Evolutionary conservation across 2,329 filamentous ascomycete species (phyloP), one percentile per base, ranked within the genome.

Genomic region (Coniochaeta sp.): DNA sequence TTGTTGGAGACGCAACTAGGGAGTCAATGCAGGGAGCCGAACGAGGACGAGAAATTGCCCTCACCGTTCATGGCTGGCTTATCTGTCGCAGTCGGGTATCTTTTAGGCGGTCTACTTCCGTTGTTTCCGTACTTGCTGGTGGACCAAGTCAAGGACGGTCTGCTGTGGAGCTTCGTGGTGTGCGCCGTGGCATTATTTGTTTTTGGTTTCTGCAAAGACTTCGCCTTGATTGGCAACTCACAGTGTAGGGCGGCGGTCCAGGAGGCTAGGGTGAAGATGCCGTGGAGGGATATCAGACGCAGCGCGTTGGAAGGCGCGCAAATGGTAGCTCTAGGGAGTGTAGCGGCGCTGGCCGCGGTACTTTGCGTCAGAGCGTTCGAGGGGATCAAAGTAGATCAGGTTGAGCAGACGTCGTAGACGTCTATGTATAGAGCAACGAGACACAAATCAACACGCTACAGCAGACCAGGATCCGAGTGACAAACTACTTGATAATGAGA

Each of bases 101-200:
- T 72, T 1, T 52, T 72, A 2, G 70, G 70, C 7, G 70, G 70
- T 19, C 60, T 68, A 38, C 63, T 72, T 9, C 70, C 70, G 1
- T 62, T 72, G 38, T 67, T 70, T 59, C 70, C 70, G 1, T 72
- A 72, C 59, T 70, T 72, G 55, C 65, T 70, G 14, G 67, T 70
- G n/a, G 40, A 33, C 1, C 58, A 61, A 14, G 69, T 71, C 6
- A 63, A 65, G 50, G 64, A 69, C 52, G 70, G 70, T 17, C 61
- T 72, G 54, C 58, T 66, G 17, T 71, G 69, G 69, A 72, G 70
- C 59, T 71, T 72, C 59, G 61, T 60, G 19, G 68, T 71, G 24
- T 72, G 70, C 58, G 61, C 70, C 14, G 43, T 69, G 3, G 69
- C 69, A 0, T 61, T 72, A 38, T 72, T 72, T 59, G 22, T 64